Conservation (phyloP, 257 asterid species). For the Solanum virginianum region DNA sequence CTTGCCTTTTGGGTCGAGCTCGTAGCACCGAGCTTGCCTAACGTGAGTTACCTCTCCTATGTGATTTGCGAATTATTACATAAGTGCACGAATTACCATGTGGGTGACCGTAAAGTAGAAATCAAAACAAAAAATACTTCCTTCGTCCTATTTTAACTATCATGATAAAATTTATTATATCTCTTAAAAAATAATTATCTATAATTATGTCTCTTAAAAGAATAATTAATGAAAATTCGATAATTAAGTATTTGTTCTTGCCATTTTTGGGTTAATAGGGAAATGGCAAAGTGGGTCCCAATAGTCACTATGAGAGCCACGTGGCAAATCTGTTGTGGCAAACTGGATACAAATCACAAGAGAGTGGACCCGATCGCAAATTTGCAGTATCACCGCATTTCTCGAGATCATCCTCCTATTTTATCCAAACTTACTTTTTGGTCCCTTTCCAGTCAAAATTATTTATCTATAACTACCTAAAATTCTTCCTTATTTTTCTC, state of each 20-base stretch:
- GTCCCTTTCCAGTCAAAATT: background rate
- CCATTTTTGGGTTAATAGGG: background rate
- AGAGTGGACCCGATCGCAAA: background rate
- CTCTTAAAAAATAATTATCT: too few species aligned
- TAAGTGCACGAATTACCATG: too few species aligned
- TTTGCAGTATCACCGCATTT: background rate
- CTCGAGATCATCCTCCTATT: background rate
- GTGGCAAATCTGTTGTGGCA: constrained; percentile 4
- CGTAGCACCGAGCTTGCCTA: too few species aligned
- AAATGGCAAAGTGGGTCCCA: background rate
- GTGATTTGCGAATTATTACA: too few species aligned
- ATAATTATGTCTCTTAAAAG: too few species aligned
- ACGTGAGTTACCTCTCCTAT: too few species aligned
- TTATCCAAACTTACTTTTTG: background rate
- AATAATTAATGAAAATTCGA: too few species aligned
- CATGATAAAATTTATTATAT: too few species aligned
- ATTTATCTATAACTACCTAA: background rate
- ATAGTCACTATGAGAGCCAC: background rate
- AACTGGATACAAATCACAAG: background rate
- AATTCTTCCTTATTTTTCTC: background rate
- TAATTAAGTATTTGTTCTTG: background rate
- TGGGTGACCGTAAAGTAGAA: too few species aligned
- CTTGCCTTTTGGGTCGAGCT: too few species aligned
- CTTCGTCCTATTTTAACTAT: too few species aligned
- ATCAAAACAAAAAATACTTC: too few species aligned